phyloP scores from a whole-genome alignment of 129 eudicot species.

The Escallonia herrerae region DNA sequence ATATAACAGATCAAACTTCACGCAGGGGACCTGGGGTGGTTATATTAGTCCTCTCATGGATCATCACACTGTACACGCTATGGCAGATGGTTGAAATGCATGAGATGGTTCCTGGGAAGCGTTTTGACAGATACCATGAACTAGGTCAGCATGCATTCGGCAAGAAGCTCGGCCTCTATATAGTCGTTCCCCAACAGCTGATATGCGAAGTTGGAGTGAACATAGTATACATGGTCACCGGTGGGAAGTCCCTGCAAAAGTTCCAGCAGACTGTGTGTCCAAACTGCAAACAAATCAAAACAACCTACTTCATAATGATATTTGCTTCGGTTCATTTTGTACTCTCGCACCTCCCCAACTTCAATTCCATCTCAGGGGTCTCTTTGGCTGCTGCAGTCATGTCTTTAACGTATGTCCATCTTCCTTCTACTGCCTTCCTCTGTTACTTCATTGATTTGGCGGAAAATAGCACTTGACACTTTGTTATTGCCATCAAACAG shows the following conservation, averaged over 20 bases:
- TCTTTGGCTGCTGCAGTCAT: conserved; percentile 79
- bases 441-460: background rate
- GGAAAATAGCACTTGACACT: too few relatives aligned
- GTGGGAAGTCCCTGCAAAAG: conserved; percentile 53
- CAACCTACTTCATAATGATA: conserved; percentile 56
- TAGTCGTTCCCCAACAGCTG: conserved; percentile 67
- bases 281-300: conserved; percentile 32
- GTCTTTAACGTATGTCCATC: conserved; percentile 50
- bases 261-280: conserved; percentile 40
- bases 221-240: conserved; percentile 75
- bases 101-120: conserved; percentile 71
- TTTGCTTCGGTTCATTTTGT: conserved; percentile 64
- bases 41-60: conserved; percentile 60
- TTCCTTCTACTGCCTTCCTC: background rate
- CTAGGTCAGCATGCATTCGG: conserved; percentile 79
- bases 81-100: conserved; percentile 94
- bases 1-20: background rate
- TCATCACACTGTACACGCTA: conserved; percentile 58
- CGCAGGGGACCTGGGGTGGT: conserved; percentile 74
- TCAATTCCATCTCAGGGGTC: conserved; percentile 64
- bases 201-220: conserved; percentile 60
- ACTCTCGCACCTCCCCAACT: conserved; percentile 72
- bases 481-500: conserved; percentile 18
- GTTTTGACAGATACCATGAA: conserved; percentile 75
- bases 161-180: conserved; percentile 58